These are phyloP conservation scores for Stephania yunnanensis DNA, from an alignment of 164 flowering plant genomes.

Conservation along the genomic window DNA sequence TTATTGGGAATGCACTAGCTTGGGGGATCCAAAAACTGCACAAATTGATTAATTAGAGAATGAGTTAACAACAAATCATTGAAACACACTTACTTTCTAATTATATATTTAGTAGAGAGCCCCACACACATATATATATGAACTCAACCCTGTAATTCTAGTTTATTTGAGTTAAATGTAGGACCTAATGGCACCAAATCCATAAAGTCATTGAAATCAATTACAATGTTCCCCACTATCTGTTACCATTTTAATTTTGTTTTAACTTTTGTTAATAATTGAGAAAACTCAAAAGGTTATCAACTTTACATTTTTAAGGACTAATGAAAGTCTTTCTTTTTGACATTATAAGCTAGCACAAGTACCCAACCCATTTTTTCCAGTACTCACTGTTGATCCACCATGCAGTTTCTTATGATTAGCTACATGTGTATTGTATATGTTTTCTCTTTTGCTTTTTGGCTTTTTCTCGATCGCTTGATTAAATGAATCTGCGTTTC, in stretches of 20 bases:
- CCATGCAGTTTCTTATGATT: background rate
- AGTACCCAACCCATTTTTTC: background rate
- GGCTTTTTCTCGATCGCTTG: background rate
- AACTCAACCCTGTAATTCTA: background rate
- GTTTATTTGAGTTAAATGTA: background rate
- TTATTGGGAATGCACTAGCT: background rate
- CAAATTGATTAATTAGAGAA: background rate
- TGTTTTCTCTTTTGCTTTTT: background rate
- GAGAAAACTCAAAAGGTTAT: background rate
- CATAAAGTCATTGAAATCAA: constrained; percentile 1
- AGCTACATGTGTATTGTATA: background rate
- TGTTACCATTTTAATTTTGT: background rate
- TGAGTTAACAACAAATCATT: background rate
- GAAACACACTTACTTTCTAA: background rate
- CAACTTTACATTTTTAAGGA: background rate
- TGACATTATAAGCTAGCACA: background rate
- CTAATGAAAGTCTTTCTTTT: background rate
- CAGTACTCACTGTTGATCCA: background rate
- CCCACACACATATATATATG: background rate
- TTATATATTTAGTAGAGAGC: background rate
- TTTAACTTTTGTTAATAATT: constrained; percentile 1
- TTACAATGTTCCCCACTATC: background rate
- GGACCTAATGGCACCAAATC: constrained; percentile 3
- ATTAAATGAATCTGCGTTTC: background rate
- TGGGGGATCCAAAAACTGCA: background rate